Base-by-base conservation (phyloP, 257 asterid genomes). In the Primulina huaijiensis region DNA sequence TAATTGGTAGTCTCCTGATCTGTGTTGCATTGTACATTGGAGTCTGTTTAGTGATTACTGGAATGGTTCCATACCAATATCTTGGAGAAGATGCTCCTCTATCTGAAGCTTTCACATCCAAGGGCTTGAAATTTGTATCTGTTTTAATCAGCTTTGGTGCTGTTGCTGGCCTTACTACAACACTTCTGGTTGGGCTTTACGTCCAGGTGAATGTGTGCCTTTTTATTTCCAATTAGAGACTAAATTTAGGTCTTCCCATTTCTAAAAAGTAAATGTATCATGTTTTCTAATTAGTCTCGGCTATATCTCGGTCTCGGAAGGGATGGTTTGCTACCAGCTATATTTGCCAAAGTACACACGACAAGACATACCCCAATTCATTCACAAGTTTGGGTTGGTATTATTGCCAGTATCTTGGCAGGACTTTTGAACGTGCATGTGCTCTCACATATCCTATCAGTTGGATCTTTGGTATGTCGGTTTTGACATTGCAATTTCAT, bases 221-320 rank as follows among this genome's bases (percentile, higher is more conserved):
- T 30, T 76, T 56, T 72, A 37, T 61, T 64, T 65, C 59, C 62
- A 29, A 55, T 43, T 12, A 23, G 25, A 23, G 25, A 17, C 66
- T 64, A 66, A 43, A 30, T 19, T 62, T 53, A 60, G 37, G 60
- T 27, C 56, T 38, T 68, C 33, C 55, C 20, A 5, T 79, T 60
- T 60, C 66, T 64, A 53, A 70, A 30, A 65, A 76, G 30, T 76
- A 74, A 76, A 68, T 76, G 72, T 21, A 73, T 67, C 66, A 23
- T 64, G 4, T 68, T 21, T 72, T 69, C 29, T 82, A 23, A 77
- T 25, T 80, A 93, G 99, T 93, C 97, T 75, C 95, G 99, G 56
- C 67, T 93, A 62, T 93, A 93, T 82, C 95, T 93, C 75, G 99
- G 99, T 69, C 82, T 93, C 70, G 99, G 97, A 80, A 87, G 99